Percentiles rank a stretch among this genome's conserved stretches.
Conservation (phyloP, 1,284 basidiomycete genomes). For the Cutaneotrichosporon spelunceum region DNA sequence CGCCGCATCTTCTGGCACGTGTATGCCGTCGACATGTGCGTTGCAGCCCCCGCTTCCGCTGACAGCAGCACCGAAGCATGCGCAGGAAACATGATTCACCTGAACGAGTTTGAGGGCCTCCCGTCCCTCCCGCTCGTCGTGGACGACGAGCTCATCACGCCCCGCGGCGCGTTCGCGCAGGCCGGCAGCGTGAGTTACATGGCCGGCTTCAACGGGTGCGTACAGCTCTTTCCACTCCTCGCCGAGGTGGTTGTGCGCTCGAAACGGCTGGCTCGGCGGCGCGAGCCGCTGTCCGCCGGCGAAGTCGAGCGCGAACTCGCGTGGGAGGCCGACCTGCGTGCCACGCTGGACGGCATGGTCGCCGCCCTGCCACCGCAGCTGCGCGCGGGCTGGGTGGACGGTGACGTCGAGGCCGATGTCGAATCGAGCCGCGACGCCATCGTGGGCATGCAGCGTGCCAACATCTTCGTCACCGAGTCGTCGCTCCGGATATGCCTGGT, state of each 20-base stretch:
- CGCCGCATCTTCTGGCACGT: conserved; percentile 33
- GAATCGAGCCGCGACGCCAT: neutral
- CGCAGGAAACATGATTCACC: conserved; percentile 28
- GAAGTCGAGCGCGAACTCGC: conserved; percentile 7
- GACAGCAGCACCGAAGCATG: conserved; percentile 26
- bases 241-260: conserved; percentile 29
- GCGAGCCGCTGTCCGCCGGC: too few relatives aligned
- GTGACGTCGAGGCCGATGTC: neutral
- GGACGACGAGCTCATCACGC: conserved; percentile 36
- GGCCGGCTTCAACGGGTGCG: conserved; percentile 28
- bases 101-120: conserved; percentile 30
- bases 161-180: conserved; percentile 16
- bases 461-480: conserved; percentile 32
- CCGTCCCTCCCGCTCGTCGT: conserved; percentile 30
- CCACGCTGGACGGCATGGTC: conserved; percentile 2
- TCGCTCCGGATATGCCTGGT: conserved; percentile 27
- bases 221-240: conserved; percentile 30
- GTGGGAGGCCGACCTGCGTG: conserved; percentile 9
- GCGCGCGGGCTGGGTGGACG: neutral
- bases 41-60: neutral
- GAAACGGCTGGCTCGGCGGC: conserved; percentile 10
- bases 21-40: conserved; percentile 32
- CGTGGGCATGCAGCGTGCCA: conserved; percentile 27
- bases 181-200: conserved; percentile 25
- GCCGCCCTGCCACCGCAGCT: conserved; percentile 8